A percentile compares a stretch with the other conserved stretches of the same genome.
Conservation (phyloP, 441 rosid species). For the Mallotus repandus region DNA sequence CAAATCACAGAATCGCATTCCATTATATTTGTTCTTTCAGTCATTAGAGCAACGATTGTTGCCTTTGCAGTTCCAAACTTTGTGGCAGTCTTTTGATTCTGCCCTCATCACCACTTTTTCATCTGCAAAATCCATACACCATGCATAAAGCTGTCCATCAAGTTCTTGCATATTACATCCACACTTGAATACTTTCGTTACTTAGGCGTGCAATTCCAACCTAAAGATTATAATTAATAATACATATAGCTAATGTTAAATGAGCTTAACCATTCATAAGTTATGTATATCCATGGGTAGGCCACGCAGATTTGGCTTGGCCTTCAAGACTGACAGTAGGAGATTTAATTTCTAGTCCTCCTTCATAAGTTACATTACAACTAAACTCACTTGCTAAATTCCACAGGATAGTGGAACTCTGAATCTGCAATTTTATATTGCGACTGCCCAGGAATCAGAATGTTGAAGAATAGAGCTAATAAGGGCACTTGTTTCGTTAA, state of each 20-base stretch:
- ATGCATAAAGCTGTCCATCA: conserved; percentile 7
- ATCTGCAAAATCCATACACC: no score
- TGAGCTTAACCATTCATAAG: no score
- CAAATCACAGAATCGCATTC: conserved; percentile 36
- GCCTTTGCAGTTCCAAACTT: conserved; percentile 41
- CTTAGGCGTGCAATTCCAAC: no score
- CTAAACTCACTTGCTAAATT: background rate
- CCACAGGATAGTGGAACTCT: background rate
- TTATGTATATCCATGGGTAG: no score
- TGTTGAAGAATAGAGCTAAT: background rate
- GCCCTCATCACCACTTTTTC: conserved; percentile 15
- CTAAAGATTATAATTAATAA: no score
- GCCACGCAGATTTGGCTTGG: no score
- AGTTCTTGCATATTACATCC: no score
- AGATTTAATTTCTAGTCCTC: no score
- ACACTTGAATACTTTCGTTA: no score
- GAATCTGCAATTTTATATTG: conserved; percentile 12
- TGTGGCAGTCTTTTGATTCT: conserved; percentile 41
- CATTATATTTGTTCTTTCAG: conserved; percentile 33
- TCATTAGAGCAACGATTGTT: conserved; percentile 36
- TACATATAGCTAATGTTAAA: no score
- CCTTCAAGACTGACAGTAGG: no score
- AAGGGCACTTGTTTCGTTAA: background rate
- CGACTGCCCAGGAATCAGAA: background rate
- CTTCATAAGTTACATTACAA: no score